phyloP scores from a whole-genome alignment of 83 land plant species.

The Thuja plicata region DNA sequence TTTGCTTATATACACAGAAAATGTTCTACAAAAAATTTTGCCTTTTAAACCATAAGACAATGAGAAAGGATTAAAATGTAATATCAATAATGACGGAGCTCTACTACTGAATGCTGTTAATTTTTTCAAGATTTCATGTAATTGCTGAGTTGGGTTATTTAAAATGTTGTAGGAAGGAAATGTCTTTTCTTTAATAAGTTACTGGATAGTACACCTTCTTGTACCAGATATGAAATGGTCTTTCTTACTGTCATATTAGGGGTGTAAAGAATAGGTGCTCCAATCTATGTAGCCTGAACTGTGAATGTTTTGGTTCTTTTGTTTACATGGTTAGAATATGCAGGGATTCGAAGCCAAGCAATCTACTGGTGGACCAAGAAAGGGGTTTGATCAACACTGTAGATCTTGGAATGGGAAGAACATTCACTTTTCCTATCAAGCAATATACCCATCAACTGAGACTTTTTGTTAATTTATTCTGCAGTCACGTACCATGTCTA shows the following conservation, averaged over 20 bases:
- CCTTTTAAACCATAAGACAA: background rate
- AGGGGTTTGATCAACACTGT: slow-evolving; percentile 75
- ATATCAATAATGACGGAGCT: too few species aligned
- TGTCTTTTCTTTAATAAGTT: background rate
- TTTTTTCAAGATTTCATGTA: too few species aligned
- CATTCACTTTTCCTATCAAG: slow-evolving; percentile 80
- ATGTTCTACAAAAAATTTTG: background rate
- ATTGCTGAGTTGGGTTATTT: too few species aligned
- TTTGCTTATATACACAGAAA: background rate
- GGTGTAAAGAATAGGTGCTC: slow-evolving; percentile 88
- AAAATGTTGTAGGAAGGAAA: too few species aligned
- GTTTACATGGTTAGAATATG: background rate
- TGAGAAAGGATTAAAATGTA: too few species aligned
- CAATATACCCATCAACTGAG: slow-evolving; percentile 91
- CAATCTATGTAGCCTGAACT: background rate
- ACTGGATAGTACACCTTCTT: slow-evolving; percentile 62
- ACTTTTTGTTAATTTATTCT: background rate
- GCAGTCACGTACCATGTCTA: background rate
- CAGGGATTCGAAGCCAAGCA: slow-evolving; percentile 95
- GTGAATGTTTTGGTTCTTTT: background rate
- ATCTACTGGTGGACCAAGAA: slow-evolving; percentile 80
- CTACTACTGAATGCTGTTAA: too few species aligned
- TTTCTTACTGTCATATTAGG: slow-evolving; percentile 88
- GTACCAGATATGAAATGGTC: slow-evolving; percentile 93
- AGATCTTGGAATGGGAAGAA: slow-evolving; percentile 87